phyloP scores from a whole-genome alignment of 345 rosid genomes.

The Eucalyptus pauciflora region DNA sequence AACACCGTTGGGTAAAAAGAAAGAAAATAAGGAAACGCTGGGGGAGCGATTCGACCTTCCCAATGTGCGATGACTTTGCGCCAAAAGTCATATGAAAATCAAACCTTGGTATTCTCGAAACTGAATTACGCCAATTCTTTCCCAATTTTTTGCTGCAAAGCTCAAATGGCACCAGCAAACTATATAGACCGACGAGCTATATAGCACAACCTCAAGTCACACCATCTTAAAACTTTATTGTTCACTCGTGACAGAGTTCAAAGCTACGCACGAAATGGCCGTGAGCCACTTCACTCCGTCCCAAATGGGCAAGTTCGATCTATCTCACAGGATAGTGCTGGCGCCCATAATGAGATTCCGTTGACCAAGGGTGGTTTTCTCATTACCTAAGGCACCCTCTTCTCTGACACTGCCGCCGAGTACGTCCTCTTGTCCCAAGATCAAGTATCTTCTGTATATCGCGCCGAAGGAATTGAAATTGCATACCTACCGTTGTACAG shows the following conservation, averaged over 20 bases:
- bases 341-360: not conserved
- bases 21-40: not conserved
- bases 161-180: not conserved
- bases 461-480: not conserved
- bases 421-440: not conserved
- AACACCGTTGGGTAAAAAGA: not conserved
- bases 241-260: not conserved
- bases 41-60: not conserved
- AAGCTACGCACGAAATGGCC: not conserved
- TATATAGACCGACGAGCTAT: not conserved
- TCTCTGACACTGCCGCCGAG: not conserved
- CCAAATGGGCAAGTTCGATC: slow-evolving; percentile 53
- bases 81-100: not conserved
- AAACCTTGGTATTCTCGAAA: not conserved
- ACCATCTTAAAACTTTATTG: not conserved
- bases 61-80: not conserved
- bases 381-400: not conserved
- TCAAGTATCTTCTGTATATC: not conserved
- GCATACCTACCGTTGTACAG: not conserved
- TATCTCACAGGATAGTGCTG: slow-evolving; percentile 9
- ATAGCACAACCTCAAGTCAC: not conserved
- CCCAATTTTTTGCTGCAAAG: not conserved
- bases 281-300: slow-evolving; percentile 35
- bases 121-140: not conserved
- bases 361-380: not conserved